Base-by-base conservation (phyloP, 106 monocot genomes). In the Allium cepa region DNA sequence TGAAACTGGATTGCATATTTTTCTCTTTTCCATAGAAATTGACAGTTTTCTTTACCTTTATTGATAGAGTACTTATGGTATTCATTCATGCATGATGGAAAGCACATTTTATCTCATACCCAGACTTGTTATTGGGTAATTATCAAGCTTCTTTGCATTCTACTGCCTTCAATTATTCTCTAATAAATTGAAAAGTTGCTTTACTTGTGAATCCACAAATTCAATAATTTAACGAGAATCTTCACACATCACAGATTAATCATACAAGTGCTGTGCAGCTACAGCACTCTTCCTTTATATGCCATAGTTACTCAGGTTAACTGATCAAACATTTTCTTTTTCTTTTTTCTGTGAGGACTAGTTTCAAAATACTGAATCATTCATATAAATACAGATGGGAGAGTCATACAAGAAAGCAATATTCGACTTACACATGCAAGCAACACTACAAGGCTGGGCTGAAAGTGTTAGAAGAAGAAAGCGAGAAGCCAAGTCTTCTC, bases 201-300 rank as follows among this genome's bases (percentile, higher is more conserved):
- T 36, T 5, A 36, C 5, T 36, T 36, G 36, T 36, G 36, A 36
- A 36, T 36, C 36, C 36, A 5, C 36, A 36, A 36, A 36, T 36
- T 36, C 36, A 36, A 4, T 36, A 36, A 36, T 3, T 36, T 36
- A 3, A 36, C 36, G 3, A 36, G 7, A 47, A 14, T 51, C 64
- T 46, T 17, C 10, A 26, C 8, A 50, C 36, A 56, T 46, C 60
- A 48, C 68, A 90, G 90, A 77, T 58, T 77, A 14, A 62, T 85
- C 10, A 75, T 90, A 60, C 94, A 94, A 63, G 57, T 90, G n/a
- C 71, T 94, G 28, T 94, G 94, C 67, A 94, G 94, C 79, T 94
- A 94, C 49, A 90, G 82, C 69, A 90, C 94, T 46, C 80, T 94
- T 60, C 94, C 90, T n/a, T 68, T 94, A 3, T 94, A 90, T 80